Evolutionary conservation across 2,329 filamentous ascomycete species (phyloP).

Genomic region (Botryotinia narcissicola): DNA sequence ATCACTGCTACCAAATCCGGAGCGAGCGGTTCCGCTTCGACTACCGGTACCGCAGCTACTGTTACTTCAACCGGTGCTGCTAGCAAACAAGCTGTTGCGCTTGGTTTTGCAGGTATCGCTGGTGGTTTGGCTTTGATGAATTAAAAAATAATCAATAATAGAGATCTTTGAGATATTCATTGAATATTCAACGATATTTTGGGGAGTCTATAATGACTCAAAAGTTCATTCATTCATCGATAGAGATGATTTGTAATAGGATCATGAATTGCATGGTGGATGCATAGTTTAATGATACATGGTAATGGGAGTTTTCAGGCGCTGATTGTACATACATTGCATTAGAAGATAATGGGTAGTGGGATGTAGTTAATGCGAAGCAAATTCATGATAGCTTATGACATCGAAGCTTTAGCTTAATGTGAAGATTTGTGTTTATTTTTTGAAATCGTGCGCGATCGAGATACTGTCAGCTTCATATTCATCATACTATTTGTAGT

Average conservation of each 20-base stretch:
- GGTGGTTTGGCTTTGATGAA: slow-evolving; percentile 30
- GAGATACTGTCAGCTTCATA: too few species aligned
- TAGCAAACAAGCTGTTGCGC: slow-evolving; percentile 15
- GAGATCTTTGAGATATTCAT: neutral
- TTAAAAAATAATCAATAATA: neutral
- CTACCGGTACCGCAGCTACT: slow-evolving; percentile 13
- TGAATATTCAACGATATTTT: neutral
- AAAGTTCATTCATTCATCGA: neutral
- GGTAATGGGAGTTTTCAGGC: neutral
- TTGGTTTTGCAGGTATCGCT: slow-evolving; percentile 24
- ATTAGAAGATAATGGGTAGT: neutral
- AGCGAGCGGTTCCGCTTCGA: neutral
- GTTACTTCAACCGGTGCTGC: slow-evolving; percentile 21
- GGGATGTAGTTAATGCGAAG: neutral
- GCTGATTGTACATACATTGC: neutral
- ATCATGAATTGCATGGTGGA: neutral
- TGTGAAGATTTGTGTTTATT: neutral
- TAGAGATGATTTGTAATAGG: neutral
- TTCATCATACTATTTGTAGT: too few species aligned
- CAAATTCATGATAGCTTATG: neutral
- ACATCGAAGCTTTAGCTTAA: neutral
- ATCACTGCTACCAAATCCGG: neutral
- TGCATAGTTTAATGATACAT: neutral
- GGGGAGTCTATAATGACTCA: neutral
- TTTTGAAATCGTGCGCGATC: too few species aligned